A percentile compares a stretch with the other conserved stretches of the same genome.
Evolutionary conservation across 2,329 filamentous ascomycete genomes (phyloP).

Genomic region (Macrophomina phaseolina): DNA sequence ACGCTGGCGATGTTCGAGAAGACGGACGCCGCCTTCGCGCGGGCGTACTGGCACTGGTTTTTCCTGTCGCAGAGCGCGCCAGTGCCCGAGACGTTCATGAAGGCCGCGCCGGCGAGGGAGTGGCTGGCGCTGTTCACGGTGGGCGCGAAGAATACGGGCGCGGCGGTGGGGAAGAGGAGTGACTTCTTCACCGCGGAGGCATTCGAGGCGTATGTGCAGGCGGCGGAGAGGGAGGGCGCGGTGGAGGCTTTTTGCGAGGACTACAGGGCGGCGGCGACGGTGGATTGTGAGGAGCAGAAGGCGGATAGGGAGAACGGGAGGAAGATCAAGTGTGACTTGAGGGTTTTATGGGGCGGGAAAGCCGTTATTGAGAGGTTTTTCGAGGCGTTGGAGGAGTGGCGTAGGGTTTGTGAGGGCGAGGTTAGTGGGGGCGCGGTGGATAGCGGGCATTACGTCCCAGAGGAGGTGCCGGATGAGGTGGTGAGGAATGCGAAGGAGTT

Average conservation of each 20-base stretch:
- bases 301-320: slow-evolving; percentile 50
- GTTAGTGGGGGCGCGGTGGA: slow-evolving; percentile 40
- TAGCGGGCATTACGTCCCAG: slow-evolving; percentile 58
- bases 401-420: slow-evolving; percentile 48
- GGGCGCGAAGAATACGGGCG: slow-evolving; percentile 31
- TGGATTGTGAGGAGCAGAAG: slow-evolving; percentile 60
- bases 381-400: slow-evolving; percentile 59
- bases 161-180: background rate
- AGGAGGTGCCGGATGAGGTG: slow-evolving; percentile 57
- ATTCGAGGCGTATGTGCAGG: slow-evolving; percentile 51
- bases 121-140: slow-evolving; percentile 47
- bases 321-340: slow-evolving; percentile 54
- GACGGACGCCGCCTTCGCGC: slow-evolving; percentile 51
- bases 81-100: slow-evolving; percentile 58
- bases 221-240: slow-evolving; percentile 48
- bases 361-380: slow-evolving; percentile 54
- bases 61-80: slow-evolving; percentile 61
- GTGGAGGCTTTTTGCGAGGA: slow-evolving; percentile 62
- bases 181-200: slow-evolving; percentile 36
- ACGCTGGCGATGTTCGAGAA: slow-evolving; percentile 60
- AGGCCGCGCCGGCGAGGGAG: slow-evolving; percentile 45
- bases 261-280: slow-evolving; percentile 59
- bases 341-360: slow-evolving; percentile 56
- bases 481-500: slow-evolving; percentile 32
- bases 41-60: slow-evolving; percentile 65